phyloP scores from a whole-genome alignment of 176 grass and related monocot genomes.

The Carex kokanica region DNA sequence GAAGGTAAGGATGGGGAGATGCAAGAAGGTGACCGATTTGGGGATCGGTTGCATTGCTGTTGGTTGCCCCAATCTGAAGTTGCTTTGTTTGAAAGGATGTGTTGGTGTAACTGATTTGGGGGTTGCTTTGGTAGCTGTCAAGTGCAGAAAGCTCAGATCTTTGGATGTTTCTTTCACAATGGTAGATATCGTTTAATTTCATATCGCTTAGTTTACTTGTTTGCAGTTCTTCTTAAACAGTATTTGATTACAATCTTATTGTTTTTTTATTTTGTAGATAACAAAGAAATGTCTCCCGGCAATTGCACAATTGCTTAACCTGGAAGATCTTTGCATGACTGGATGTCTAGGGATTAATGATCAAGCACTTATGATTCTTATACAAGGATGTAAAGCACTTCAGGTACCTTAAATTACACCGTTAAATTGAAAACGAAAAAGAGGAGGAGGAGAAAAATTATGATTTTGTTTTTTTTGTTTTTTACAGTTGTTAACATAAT shows the following conservation, averaged over 20 bases:
- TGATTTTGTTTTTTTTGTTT: background rate
- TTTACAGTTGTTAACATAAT: conserved; percentile 6
- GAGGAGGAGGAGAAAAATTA: background rate
- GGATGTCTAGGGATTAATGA: conserved; percentile 70
- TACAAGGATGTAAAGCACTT: conserved; percentile 58
- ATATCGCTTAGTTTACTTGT: background rate
- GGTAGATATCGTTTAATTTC: conserved; percentile 38
- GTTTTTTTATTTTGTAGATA: conserved; percentile 35
- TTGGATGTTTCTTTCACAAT: conserved; percentile 80
- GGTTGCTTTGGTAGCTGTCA: conserved; percentile 50
- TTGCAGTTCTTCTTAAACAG: conserved; percentile 7
- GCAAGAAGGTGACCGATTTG: conserved; percentile 65
- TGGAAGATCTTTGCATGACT: conserved; percentile 51
- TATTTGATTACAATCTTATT: conserved; percentile 10
- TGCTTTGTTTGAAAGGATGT: conserved; percentile 74
- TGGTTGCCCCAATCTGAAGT: conserved; percentile 50
- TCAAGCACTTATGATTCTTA: conserved; percentile 36
- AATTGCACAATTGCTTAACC: conserved; percentile 57
- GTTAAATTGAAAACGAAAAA: background rate
- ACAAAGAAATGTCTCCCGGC: conserved; percentile 52
- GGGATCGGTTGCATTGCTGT: conserved; percentile 81
- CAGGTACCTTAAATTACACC: conserved; percentile 38
- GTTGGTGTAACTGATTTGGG: conserved; percentile 69
- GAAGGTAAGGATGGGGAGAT: conserved; percentile 49
- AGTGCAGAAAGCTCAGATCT: conserved; percentile 55